Base-by-base conservation (phyloP, 1,284 basidiomycete genomes). In the Pseudozyma tsukubaensis region DNA sequence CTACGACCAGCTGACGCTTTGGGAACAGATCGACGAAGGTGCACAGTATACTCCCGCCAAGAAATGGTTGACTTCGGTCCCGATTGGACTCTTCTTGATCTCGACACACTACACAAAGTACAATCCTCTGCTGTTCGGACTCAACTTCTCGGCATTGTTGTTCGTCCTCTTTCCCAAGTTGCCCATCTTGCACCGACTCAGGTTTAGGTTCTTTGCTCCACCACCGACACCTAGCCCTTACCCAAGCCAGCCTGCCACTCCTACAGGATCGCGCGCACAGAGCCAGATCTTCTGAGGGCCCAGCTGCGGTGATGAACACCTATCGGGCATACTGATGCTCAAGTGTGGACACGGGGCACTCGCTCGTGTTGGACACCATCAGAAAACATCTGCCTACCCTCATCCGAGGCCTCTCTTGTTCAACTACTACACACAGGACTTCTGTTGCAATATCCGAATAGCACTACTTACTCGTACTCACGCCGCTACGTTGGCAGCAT, bases 1-100 rank as follows among this genome's bases (percentile, higher is more conserved):
- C 6, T 99, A 97, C 86, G 96, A 99, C 85, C 93, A 97, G 78
- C 88, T 99, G 50, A 99, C 97, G 0, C 87, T 99, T 29, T 99
- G 96, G 96, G 96, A 99, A 85, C 96, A 99, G 88, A 99, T 99
- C 67, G 96, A 99, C 85, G 92, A 94, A 66, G 96, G 96, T 42
- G 96, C 95, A 0, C 96, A 99, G 82, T 97, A 99, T 86, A 99
- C 96, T 2, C 96, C 96, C 0, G 91, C 96, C 3, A 97, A 96
- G 87, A 99, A 99, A 85, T 99, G 95, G 94, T 87, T 99, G 43
- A 90, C 97, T 59, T 91, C 90, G 62, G 91, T 97, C 10, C 96
- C 96, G 2, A 92, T 98, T 79, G 89, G 89, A 37, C 87, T 99
- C 94, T 99, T 99, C 87, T 89, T 99, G 50, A 90, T 94, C 57